Conservation (phyloP, 1,284 basidiomycete species). For the Ceratobasidium sp. region DNA sequence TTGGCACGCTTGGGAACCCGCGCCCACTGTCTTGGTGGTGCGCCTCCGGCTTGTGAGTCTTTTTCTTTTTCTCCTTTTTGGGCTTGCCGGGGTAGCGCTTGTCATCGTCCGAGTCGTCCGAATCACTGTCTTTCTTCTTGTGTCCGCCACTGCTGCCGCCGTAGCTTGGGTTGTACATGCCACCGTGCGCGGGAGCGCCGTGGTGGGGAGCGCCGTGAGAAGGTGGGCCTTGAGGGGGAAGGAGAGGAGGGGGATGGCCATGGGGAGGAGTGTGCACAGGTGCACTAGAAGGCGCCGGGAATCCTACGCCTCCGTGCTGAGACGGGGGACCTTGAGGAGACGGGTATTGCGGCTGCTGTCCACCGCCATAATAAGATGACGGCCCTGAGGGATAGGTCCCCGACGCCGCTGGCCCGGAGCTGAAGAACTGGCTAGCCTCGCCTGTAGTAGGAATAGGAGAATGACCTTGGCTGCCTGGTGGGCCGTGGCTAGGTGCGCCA, state of each 20-base stretch:
- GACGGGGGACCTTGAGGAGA: conserved; percentile 34
- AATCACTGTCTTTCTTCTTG: conserved; percentile 7
- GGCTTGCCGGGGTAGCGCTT: background rate
- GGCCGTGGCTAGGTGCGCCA: background rate
- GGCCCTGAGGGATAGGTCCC: background rate
- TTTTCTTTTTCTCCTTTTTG: conserved; percentile 38
- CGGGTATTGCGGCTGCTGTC: conserved; percentile 9
- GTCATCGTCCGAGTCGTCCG: background rate
- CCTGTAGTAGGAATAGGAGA: background rate
- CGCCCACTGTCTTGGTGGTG: conserved; percentile 7
- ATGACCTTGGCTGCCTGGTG: background rate
- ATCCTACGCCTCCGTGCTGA: conserved; percentile 11
- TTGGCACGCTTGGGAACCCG: background rate
- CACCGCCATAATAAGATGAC: background rate
- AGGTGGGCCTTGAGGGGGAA: conserved; percentile 25
- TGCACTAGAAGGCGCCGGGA: conserved; percentile 8
- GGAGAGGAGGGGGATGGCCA: background rate
- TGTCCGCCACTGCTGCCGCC: conserved; percentile 26
- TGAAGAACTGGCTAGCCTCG: conserved; percentile 33
- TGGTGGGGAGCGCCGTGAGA: background rate
- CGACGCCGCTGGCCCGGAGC: background rate
- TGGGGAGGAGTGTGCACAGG: conserved; percentile 34
- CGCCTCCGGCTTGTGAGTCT: background rate
- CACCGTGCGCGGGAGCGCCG: conserved; percentile 16
- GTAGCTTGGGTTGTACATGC: conserved; percentile 16